Base-by-base conservation (phyloP, 352 stramenopile species). In the Thraustotheca clavata region DNA sequence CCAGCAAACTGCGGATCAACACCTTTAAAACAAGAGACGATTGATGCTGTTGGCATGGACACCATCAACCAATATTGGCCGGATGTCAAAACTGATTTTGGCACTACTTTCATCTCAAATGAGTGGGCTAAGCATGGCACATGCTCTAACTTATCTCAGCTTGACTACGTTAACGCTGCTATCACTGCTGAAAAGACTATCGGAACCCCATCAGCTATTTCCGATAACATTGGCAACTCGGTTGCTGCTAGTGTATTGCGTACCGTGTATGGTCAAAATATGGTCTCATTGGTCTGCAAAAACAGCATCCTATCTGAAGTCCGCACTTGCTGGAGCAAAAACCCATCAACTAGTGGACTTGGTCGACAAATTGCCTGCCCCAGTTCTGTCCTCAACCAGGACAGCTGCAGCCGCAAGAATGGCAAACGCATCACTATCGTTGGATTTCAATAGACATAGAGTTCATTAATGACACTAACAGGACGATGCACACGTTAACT, bases 121-220 rank as follows among this genome's bases (percentile, higher is more conserved):
- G 92, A 98, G 71, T 98, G 92, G 92, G 84, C 71, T 29, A 93
- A 95, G 49, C 92, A 98, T 68, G 92, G 92, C 33, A 97, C 92
- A 43, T 98, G 92, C 76, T 92, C 84, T 11, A 88, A 88, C 0
- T 75, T 97, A 3, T 59, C 66, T 20, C 81, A 96, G 69, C 59
- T 83, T 47, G 73, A 77, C 33, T 97, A 96, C 75, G 96, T 97
- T 72, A 69, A 68, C 26, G 39, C 76, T n/a, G 87, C 87, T 16
- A 70, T 97, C 12, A 71, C 80, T 36, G 73, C 94, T 66, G 71
- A 91, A 20, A 38, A 62, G n/a, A 76, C 76, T 61, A 89, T 91
- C 59, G 79, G 73, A 52, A 60, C 50, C 8, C 80, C 81, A 0
- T 33, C 71, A 31, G 40, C 89, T 31, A 70, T 93, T 20, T 79